Base-by-base conservation (phyloP, 495 filamentous ascomycete species). In the Jackrogersella multiformis region DNA sequence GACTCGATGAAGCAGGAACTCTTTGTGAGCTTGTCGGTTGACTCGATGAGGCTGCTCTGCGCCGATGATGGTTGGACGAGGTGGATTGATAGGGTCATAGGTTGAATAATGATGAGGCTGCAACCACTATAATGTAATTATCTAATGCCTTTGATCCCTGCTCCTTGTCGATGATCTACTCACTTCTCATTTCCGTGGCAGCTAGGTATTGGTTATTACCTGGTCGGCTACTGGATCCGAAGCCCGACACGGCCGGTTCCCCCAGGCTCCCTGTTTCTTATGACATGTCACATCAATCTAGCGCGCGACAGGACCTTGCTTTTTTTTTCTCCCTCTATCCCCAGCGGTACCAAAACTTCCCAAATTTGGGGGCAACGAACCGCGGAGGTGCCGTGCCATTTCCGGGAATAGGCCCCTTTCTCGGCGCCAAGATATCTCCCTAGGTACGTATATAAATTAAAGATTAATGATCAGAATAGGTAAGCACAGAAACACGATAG, bases 41-140 rank as follows among this genome's bases (percentile, higher is more conserved):
- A 70, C 39, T 68, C 73, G 38, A 77, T 77, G 73, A 66, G 66
- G 56, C 64, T 70, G 56, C 61, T 77, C 41, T 74, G 71, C 67
- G 49, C 61, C 52, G 73, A 77, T 52, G 61, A 64, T 20, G 72
- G 71, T 30, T 77, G 74, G 74, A 73, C 67, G 62, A 21, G 46
- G 44, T 76, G 74, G 72, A 61, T 75, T 46, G 70, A 76, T 53
- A 73, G 66, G 56, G 56, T 74, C 62, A 73, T 75, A 63, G 73
- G 70, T 59, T 75, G 58, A 73, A 60, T 61, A 62, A 54, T 69
- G 49, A 66, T 45, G 61, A 59, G 61, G 55, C 67, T 70, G 61
- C 63, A 67, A 67, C 32, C 57, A 57, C 46, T 71, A 71, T 70
- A 70, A 65, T 65, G 61, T 70, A 70, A 70, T 70, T 61, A 65